Conservation (phyloP, 2,329 filamentous ascomycete genomes). For the Aspergillus sp. region DNA sequence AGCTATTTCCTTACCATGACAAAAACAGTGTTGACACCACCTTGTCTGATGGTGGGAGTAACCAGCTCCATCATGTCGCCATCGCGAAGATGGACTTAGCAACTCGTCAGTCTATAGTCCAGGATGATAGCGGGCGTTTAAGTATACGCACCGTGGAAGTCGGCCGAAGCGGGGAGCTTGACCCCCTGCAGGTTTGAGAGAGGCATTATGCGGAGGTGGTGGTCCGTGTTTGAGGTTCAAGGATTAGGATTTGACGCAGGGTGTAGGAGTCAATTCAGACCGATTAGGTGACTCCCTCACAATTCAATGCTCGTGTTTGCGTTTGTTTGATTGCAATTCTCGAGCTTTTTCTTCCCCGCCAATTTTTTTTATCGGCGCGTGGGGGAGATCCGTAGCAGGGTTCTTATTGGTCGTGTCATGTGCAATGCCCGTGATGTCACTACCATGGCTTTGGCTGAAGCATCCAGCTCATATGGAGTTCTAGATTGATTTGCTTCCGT, state of each 20-base stretch:
- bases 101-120: neutral
- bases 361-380: constrained; percentile 19
- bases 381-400: constrained; percentile 13
- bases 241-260: neutral
- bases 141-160: constrained; percentile 55
- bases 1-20: constrained; percentile 45
- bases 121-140: neutral
- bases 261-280: neutral
- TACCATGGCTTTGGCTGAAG: neutral
- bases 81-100: constrained; percentile 66
- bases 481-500: neutral
- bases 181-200: constrained; percentile 35
- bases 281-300: neutral
- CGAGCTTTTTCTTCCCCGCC: constrained; percentile 23
- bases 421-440: constrained; percentile 14
- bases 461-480: neutral
- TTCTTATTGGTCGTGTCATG: constrained; percentile 13
- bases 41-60: constrained; percentile 55
- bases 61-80: constrained; percentile 62
- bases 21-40: constrained; percentile 65
- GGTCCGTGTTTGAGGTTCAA: neutral
- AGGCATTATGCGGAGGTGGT: constrained; percentile 24
- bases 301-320: neutral
- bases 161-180: constrained; percentile 63
- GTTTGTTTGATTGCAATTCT: neutral